phyloP scores from a whole-genome alignment of 2,329 filamentous ascomycete genomes.

The Aspergillus terreus region DNA sequence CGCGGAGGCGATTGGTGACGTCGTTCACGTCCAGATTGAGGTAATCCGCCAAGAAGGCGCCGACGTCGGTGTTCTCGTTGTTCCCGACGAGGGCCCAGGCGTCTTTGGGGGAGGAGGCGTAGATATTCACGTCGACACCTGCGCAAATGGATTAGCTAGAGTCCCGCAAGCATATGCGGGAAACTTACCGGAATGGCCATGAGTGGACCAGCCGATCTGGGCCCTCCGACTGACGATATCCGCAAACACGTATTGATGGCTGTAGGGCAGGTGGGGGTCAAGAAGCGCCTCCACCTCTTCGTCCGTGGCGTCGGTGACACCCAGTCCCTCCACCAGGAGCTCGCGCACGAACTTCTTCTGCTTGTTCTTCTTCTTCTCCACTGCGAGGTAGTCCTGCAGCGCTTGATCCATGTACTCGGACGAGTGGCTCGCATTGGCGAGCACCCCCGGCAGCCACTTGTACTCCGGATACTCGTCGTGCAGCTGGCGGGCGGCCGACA shows the following conservation, averaged over 20 bases:
- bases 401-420: constrained; percentile 66
- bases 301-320: constrained; percentile 68
- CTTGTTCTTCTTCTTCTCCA: constrained; percentile 44
- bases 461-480: constrained; percentile 63
- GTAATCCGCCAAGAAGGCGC: constrained; percentile 74
- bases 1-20: constrained; percentile 70
- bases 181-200: constrained; percentile 68
- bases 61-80: constrained; percentile 91
- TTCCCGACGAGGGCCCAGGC: constrained; percentile 71
- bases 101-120: constrained; percentile 67
- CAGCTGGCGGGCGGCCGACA: constrained; percentile 73
- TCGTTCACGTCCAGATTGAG: constrained; percentile 73
- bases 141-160: constrained; percentile 6
- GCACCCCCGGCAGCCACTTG: constrained; percentile 75
- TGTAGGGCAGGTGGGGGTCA: constrained; percentile 51
- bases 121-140: constrained; percentile 95
- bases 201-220: constrained; percentile 89
- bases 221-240: constrained; percentile 84
- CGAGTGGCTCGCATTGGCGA: constrained; percentile 74
- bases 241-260: constrained; percentile 62
- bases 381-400: constrained; percentile 58
- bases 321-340: constrained; percentile 67
- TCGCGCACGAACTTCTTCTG: constrained; percentile 61
- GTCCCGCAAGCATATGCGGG: background rate
- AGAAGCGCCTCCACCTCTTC: constrained; percentile 68